Evolutionary conservation across 768 basidiomycete genomes (phyloP).

Genomic region (Suillus alpinus): DNA sequence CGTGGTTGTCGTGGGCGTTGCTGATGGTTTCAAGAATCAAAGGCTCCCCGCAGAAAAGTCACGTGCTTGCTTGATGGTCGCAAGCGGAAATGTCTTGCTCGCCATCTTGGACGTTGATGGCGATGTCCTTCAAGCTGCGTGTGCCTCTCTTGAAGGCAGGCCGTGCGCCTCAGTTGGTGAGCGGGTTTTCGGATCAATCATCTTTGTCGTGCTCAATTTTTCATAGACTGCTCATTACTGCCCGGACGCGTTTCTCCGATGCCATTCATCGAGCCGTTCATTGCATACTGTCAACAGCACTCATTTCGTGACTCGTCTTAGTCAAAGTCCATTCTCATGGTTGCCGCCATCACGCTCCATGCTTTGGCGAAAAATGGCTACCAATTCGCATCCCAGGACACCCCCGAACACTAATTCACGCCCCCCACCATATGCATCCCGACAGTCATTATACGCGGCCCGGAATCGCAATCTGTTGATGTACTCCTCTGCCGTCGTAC

Average conservation of each 20-base stretch:
- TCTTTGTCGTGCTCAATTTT: neutral
- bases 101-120: neutral
- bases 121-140: conserved; percentile 10
- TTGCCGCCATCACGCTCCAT: neutral
- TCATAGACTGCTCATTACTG: neutral
- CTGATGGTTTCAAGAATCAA: too few relatives aligned
- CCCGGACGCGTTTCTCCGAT: neutral
- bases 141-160: neutral
- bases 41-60: conserved; percentile 5
- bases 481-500: conserved; percentile 81
- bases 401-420: conserved; percentile 13
- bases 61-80: conserved; percentile 12
- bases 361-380: conserved; percentile 3
- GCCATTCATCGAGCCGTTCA: neutral
- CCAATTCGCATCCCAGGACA: neutral
- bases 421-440: conserved; percentile 27
- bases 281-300: neutral
- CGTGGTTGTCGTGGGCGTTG: neutral
- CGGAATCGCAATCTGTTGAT: conserved; percentile 75
- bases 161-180: neutral
- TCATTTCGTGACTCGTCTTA: neutral
- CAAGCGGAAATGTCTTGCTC: neutral
- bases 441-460: conserved; percentile 46
- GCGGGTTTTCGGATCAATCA: neutral
- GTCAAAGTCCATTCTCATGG: neutral